Base-by-base conservation (phyloP, 2,329 filamentous ascomycete species). In the Cytospora schulzeri region DNA sequence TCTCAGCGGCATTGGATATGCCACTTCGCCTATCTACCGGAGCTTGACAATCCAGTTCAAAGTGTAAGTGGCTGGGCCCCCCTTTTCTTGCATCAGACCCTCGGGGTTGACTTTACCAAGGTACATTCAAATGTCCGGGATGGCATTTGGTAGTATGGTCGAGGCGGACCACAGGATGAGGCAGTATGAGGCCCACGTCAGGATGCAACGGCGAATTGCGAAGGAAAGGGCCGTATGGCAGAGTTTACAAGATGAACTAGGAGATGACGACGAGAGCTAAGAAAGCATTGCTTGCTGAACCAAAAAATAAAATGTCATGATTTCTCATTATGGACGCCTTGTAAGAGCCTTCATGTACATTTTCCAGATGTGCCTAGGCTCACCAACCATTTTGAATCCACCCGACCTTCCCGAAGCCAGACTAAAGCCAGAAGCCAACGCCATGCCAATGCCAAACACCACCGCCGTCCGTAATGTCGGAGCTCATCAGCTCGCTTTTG, bases 71-170 rank as follows among this genome's bases (percentile, higher is more conserved):
- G 57, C 26, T 31, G 29, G 24, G 24, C 24, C 3, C 17, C 1
- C 35, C 8, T 24, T 33, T 4, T 17, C 15, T 17, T 31, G 8
- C n/a, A n/a, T 22, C 24, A 48, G 3, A 24, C 26, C 11, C 22
- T 29, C 33, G 48, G 53, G 62, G 41, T 26, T 65, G 26, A 59
- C 31, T 24, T 52, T 62, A 63, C 55, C 63, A 71, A 93, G 91
- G 33, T 94, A 92, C 73, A 80, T 93, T 19, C 90, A 93, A 75
- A 92, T 93, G 89, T 91, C 88, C n/a, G 88, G 87, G 66, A 93
- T 93, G 91, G 88, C 91, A n/a, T 72, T 92, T 38, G 91, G 91
- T 52, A 83, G 87, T 71, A 91, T 91, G 83, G 83, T 93, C 61
- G 89, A 92, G 78, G 91, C 90, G 3, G 91, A 94, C 72, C 77